Base-by-base conservation (phyloP, 305 asterid genomes). In the Plantago lanceolata region DNA sequence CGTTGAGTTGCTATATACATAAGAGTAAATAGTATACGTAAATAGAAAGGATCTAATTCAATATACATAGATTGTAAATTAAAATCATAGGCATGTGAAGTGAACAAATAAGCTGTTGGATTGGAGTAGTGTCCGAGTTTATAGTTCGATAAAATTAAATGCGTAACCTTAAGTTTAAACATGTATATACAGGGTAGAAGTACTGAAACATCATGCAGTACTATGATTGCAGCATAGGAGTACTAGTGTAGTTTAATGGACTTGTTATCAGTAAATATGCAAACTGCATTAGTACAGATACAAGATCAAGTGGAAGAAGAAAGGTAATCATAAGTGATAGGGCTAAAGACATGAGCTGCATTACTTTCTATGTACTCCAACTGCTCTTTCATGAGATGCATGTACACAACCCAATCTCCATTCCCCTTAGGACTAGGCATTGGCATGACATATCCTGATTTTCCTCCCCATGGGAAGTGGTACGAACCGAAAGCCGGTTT, bases 381-480 rank as follows among this genome's bases (percentile, higher is more conserved):
- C 48, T 86, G 85, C 50, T 60, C 75, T 63, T 69, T 59, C 52
- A 72, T 16, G 26, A 86, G 59, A 52, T 82, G 89, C 85, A 84
- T 78, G 59, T 84, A 84, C 12, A 86, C 83, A 55, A 86, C 35
- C 95, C 95, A 86, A 65, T 86, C 90, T 59, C 90, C 90, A 54
- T 86, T 80, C 29, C 77, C 88, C 40, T 67, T 73, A 0, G 83
- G 81, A 53, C 92, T 79, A 1, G 81, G 80, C 88, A 82, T 85
- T 28, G 95, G 86, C 90, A 83, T 83, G 3, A 85, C 90, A 66
- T 85, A 85, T 12, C 95, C 95, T 2, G 93, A 68, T 64, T 78
- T 73, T 13, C 84, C 85, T 0, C 81, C 84, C 93, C 94, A 85
- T 0, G 94, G 85, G 48, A 85, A 81, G 72, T 87, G 78, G 55